A percentile compares a stretch with the other conserved stretches of the same genome.
phyloP scores from a whole-genome alignment of 2,329 filamentous ascomycete genomes.

The Lomentospora prolificans region DNA sequence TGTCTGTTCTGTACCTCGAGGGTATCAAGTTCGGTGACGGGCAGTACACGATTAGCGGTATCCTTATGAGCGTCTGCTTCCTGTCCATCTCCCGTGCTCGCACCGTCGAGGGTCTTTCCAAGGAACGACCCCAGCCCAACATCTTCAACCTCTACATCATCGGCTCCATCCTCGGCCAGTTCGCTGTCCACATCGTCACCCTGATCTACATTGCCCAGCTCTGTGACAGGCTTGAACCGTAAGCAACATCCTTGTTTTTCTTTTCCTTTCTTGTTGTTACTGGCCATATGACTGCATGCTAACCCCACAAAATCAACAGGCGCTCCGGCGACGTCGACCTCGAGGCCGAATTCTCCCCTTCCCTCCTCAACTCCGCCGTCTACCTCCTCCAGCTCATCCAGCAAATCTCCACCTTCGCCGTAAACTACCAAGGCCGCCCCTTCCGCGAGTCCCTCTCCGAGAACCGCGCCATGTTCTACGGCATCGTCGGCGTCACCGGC shows the following conservation, averaged over 20 bases:
- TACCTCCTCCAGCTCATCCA: slow-evolving; percentile 97
- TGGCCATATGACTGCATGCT: too few species aligned
- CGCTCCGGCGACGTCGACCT: slow-evolving; percentile 63
- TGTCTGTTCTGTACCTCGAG: slow-evolving; percentile 92
- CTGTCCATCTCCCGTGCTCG: slow-evolving; percentile 95
- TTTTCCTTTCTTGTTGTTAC: background rate
- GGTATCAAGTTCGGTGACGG: slow-evolving; percentile 99
- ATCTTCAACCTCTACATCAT: slow-evolving; percentile 99
- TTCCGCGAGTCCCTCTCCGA: slow-evolving; percentile 94
- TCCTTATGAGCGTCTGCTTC: slow-evolving; percentile 99
- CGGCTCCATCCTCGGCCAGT: slow-evolving; percentile 92
- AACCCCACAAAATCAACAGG: too few species aligned
- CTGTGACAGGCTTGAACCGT: slow-evolving; percentile 79
- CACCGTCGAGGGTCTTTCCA: slow-evolving; percentile 88
- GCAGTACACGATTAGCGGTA: slow-evolving; percentile 96
- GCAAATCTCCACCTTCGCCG: slow-evolving; percentile 96
- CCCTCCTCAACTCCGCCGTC: slow-evolving; percentile 89
- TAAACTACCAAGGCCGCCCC: slow-evolving; percentile 97
- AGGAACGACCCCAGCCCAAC: slow-evolving; percentile 94
- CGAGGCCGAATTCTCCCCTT: slow-evolving; percentile 88
- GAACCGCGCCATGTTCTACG: slow-evolving; percentile 98
- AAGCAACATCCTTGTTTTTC: slow-evolving; percentile 32
- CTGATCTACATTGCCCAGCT: slow-evolving; percentile 88
- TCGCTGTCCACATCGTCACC: slow-evolving; percentile 88
- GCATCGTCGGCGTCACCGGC: slow-evolving; percentile 77